Base-by-base conservation (phyloP, 495 filamentous ascomycete species). In the Jackrogersella minutella region DNA sequence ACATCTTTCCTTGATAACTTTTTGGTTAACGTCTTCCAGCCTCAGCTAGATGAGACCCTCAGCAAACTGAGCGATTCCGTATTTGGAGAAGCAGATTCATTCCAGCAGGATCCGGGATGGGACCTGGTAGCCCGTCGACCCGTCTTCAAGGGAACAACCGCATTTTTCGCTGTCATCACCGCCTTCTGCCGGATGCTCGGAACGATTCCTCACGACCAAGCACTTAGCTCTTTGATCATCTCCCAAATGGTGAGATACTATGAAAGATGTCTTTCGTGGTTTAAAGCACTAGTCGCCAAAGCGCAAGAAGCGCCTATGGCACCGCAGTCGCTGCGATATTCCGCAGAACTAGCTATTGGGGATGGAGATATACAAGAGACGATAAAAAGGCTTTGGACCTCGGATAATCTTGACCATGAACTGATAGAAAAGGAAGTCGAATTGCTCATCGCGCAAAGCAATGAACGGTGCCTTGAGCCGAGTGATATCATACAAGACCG, bases 1-100 rank as follows among this genome's bases (percentile, higher is more conserved):
- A 97, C 95, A 1, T 93, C 92, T 19, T 99, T 99, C 78, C 85
- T 99, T 9, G 95, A 99, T 74, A 96, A 99, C 74, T 98, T 98
- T 77, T 86, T 99, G 54, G 89, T 98, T 76, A 98, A 98, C 70
- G 93, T 98, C 33, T 99, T 99, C 80, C 90, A 94, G 57, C 95
- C 95, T 16, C 96, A 97, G 71, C 79, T 99, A 11, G 95, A 99
- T 53, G 95, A 99, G 71, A 97, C 96, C 0, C 86, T 99, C 5
- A 87, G 89, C 10, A 96, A 99, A 72, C 81, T 97, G 26, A 92
- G 91, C 74, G 88, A 90, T 30, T 85, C 90, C 41, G 90, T 90
- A 16, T 91, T 93, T 73, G 90, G 90, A 67, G 91, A 94, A 41
- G 73, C 87, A 8, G 92, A 97, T 75, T 90, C 93, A 14, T 99